Evolutionary conservation across 345 rosid genomes (phyloP).

Genomic region (Combretum micranthum): DNA sequence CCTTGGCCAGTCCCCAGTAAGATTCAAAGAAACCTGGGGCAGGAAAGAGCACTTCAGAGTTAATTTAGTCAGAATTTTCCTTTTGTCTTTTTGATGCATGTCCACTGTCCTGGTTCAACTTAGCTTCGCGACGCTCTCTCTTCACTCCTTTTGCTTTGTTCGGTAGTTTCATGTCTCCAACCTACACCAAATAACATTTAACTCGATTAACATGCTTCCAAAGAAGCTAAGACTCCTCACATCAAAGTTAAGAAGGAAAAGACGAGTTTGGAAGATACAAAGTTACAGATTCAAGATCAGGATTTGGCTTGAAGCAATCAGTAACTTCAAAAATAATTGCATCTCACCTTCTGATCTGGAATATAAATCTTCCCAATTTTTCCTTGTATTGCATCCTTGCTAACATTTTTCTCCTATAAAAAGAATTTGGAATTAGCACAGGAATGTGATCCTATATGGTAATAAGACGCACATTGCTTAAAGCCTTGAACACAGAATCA

Average conservation of each 20-base stretch:
- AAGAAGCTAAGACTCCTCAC: neutral
- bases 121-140: constrained; percentile 88
- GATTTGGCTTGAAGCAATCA: neutral
- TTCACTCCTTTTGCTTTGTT: constrained; percentile 82
- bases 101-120: constrained; percentile 32
- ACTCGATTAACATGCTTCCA: neutral
- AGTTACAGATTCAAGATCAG: too few species aligned
- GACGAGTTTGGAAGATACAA: neutral
- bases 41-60: neutral
- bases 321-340: neutral
- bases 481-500: too few species aligned
- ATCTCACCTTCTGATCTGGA: constrained; percentile 86
- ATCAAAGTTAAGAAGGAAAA: neutral
- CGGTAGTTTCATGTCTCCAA: constrained; percentile 47
- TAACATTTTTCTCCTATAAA: constrained; percentile 66
- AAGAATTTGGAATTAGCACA: neutral
- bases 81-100: constrained; percentile 49
- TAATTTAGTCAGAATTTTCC: constrained; percentile 38
- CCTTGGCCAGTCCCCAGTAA: too few species aligned
- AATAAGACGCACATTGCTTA: neutral
- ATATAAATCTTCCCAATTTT: constrained; percentile 70
- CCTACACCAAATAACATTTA: constrained; percentile 19
- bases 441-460: too few species aligned
- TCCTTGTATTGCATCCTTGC: constrained; percentile 52
- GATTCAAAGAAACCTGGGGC: too few species aligned